phyloP scores from a whole-genome alignment of 371 early-diverging fungal species.

The Chytridium lagenaria region DNA sequence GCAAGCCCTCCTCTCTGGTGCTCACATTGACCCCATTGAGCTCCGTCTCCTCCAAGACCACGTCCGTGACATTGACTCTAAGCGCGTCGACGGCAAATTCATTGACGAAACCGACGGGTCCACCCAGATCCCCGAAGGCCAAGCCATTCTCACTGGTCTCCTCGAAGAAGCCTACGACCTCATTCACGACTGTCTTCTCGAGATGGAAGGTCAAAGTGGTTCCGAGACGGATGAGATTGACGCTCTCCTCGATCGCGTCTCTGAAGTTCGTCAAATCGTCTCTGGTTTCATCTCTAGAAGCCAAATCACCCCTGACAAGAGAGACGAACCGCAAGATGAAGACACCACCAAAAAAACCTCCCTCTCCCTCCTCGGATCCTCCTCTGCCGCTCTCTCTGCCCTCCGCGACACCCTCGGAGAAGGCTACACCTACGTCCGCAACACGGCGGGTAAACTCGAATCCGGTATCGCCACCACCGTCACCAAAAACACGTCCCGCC shows the following conservation, averaged over 20 bases:
- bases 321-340: constrained; percentile 3
- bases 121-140: constrained; percentile 36
- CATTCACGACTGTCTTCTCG: constrained; percentile 44
- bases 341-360: background rate
- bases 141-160: constrained; percentile 35
- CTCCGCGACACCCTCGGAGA: constrained; percentile 25
- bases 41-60: constrained; percentile 39
- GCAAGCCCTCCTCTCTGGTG: constrained; percentile 15
- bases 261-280: background rate
- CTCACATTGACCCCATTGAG: constrained; percentile 36
- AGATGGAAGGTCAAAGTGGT: constrained; percentile 20
- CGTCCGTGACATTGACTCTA: constrained; percentile 34
- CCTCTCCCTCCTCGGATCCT: constrained; percentile 6
- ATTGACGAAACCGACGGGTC: constrained; percentile 15
- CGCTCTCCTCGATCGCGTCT: constrained; percentile 20
- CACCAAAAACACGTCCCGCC: constrained; percentile 5
- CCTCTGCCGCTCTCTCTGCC: constrained; percentile 23
- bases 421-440: constrained; percentile 21
- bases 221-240: background rate
- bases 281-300: background rate
- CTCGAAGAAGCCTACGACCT: constrained; percentile 48
- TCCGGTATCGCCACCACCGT: constrained; percentile 17
- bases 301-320: constrained; percentile 1
- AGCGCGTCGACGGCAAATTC: constrained; percentile 39
- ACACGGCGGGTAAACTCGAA: constrained; percentile 14